These are phyloP conservation scores for Kwoniella bestiolae DNA, from an alignment of 768 basidiomycete species.

Conservation along the genomic window DNA sequence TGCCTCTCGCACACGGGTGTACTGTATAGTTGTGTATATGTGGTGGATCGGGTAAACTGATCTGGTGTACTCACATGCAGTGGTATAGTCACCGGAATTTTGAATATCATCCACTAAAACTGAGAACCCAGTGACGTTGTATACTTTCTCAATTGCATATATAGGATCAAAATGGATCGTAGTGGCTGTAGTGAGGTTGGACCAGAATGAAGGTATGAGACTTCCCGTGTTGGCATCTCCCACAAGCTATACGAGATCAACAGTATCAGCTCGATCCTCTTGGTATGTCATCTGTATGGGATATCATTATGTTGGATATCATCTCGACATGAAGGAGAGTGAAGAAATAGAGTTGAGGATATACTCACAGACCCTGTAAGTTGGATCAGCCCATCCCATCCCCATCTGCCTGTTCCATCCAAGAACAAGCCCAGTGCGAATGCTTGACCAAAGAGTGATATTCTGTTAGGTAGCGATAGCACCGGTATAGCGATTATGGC, in stretches of 20 bases:
- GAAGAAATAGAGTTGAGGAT: too few relatives aligned
- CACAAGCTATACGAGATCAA: neutral
- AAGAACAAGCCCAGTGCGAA: slow-evolving; percentile 46
- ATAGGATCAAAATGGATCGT: slow-evolving; percentile 17
- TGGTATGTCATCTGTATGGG: too few relatives aligned
- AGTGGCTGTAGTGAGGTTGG: slow-evolving; percentile 22
- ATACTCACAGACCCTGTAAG: slow-evolving; percentile 34
- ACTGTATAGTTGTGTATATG: neutral
- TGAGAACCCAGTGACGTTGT: slow-evolving; percentile 33
- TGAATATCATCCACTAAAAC: slow-evolving; percentile 45
- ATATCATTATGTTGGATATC: neutral
- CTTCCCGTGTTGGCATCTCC: slow-evolving; percentile 23
- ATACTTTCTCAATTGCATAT: neutral
- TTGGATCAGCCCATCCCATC: slow-evolving; percentile 46
- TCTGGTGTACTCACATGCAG: slow-evolving; percentile 30
- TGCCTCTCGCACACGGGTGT: neutral
- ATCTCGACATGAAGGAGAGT: too few relatives aligned
- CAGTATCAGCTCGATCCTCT: neutral
- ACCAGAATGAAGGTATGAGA: slow-evolving; percentile 26
- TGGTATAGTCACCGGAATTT: slow-evolving; percentile 15
- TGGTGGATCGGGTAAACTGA: too few relatives aligned
- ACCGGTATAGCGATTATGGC: slow-evolving; percentile 43
- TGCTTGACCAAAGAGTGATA: slow-evolving; percentile 41
- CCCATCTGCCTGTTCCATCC: slow-evolving; percentile 51
- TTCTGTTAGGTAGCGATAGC: slow-evolving; percentile 40